Percentiles rank a stretch among this genome's conserved stretches.
These are phyloP conservation scores for Medicago arabica DNA, from an alignment of 306 rosid species.

Conservation along the genomic window DNA sequence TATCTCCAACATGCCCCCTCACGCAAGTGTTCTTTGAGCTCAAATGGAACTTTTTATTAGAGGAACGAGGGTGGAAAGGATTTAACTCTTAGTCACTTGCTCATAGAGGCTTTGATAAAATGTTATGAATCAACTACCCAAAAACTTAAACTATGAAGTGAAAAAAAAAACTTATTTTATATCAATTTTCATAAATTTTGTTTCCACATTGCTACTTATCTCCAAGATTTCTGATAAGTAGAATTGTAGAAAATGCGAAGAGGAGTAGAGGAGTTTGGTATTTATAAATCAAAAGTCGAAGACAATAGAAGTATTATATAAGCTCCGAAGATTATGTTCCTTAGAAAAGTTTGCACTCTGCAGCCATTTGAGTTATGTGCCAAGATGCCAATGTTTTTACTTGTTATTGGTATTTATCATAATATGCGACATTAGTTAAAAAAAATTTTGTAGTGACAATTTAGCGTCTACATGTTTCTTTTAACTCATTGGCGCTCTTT, in stretches of 20 bases:
- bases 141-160: not conserved
- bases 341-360: not conserved
- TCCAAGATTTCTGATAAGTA: conserved; percentile 19
- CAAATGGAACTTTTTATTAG: not conserved
- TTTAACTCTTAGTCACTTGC: not conserved
- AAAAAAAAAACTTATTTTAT: not conserved
- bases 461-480: conserved; percentile 8
- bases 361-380: conserved; percentile 7
- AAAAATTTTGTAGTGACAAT: conserved; percentile 34
- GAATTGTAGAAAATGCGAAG: conserved; percentile 10
- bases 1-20: conserved; percentile 11
- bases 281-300: conserved; percentile 34
- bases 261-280: conserved; percentile 24
- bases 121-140: not conserved
- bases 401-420: conserved; percentile 25
- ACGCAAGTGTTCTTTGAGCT: not conserved
- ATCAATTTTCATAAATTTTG: conserved; percentile 9
- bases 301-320: not conserved
- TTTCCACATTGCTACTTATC: conserved; percentile 26
- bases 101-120: not conserved
- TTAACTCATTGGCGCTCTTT: conserved; percentile 14
- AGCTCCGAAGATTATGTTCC: conserved; percentile 7
- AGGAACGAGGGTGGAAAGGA: conserved; percentile 6
- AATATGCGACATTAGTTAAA: conserved; percentile 15
- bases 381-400: not conserved